Evolutionary conservation across 257 asterid genomes (phyloP).

Genomic region (Jasminum sambac): DNA sequence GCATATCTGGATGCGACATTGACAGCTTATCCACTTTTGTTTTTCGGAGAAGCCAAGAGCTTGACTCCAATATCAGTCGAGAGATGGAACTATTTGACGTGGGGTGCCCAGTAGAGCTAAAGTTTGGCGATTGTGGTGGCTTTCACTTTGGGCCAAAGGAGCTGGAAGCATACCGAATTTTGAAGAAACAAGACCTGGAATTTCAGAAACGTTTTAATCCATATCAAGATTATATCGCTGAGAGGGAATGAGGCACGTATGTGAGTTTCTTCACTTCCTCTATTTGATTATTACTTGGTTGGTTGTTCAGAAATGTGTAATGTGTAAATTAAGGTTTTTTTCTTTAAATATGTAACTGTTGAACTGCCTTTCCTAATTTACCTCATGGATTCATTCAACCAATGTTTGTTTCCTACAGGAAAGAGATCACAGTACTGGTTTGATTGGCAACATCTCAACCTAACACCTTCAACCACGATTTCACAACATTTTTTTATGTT

Average conservation of each 20-base stretch:
- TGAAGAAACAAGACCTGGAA: conserved; percentile 47
- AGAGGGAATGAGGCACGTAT: conserved; percentile 7
- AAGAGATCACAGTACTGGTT: conserved; percentile 26
- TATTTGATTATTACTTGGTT: too few species aligned
- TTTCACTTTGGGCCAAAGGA: conserved; percentile 38
- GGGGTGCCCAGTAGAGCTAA: conserved; percentile 60
- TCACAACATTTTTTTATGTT: too few species aligned
- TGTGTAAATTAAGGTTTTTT: too few species aligned
- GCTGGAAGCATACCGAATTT: conserved; percentile 36
- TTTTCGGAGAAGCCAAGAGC: conserved; percentile 37
- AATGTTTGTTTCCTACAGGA: too few species aligned
- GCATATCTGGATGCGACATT: conserved; percentile 27
- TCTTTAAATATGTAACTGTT: too few species aligned
- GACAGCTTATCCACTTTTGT: conserved; percentile 40
- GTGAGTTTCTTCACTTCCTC: too few species aligned
- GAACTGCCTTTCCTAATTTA: too few species aligned
- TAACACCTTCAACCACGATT: too few species aligned
- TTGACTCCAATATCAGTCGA: conserved; percentile 26
- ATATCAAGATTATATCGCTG: conserved; percentile 48
- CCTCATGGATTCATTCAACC: too few species aligned
- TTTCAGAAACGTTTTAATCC: conserved; percentile 43
- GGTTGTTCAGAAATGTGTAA: too few species aligned
- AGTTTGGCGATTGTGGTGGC: conserved; percentile 32
- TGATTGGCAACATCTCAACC: too few species aligned
- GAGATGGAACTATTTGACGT: conserved; percentile 49